These are phyloP conservation scores for Ophiocordyceps robertsii DNA, from an alignment of 2,329 filamentous ascomycete genomes.

Conservation along the genomic window DNA sequence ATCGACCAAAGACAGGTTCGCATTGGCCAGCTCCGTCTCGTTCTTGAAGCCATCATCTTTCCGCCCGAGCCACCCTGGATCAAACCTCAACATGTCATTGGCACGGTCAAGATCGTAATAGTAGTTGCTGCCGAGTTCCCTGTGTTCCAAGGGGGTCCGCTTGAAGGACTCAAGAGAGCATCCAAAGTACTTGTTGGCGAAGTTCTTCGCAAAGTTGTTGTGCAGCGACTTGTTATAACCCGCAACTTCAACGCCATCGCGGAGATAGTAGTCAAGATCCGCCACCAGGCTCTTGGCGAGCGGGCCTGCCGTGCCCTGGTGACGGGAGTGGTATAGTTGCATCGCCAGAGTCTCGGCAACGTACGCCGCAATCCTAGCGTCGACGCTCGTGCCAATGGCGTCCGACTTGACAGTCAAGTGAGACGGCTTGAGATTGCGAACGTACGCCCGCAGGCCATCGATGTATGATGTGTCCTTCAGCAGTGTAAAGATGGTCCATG, in stretches of 20 bases:
- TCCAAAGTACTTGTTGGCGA: constrained; percentile 62
- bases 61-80: constrained; percentile 62
- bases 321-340: constrained; percentile 75
- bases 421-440: constrained; percentile 43
- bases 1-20: constrained; percentile 84
- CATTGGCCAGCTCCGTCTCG: constrained; percentile 78
- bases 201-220: constrained; percentile 71
- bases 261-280: constrained; percentile 66
- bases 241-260: constrained; percentile 64
- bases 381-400: constrained; percentile 41
- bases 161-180: constrained; percentile 70
- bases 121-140: constrained; percentile 60
- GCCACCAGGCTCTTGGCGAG: constrained; percentile 60
- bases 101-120: constrained; percentile 75
- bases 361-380: constrained; percentile 63
- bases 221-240: constrained; percentile 84
- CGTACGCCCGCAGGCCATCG: constrained; percentile 55
- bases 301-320: constrained; percentile 51
- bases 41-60: constrained; percentile 60
- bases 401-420: constrained; percentile 39
- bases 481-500: constrained; percentile 77
- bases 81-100: constrained; percentile 60
- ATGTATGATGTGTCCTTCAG: constrained; percentile 64
- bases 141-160: constrained; percentile 52
- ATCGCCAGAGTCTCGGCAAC: constrained; percentile 82